A percentile compares a stretch with the other conserved stretches of the same genome.
Conservation (phyloP, 495 filamentous ascomycete species). For the Podospora conica region DNA sequence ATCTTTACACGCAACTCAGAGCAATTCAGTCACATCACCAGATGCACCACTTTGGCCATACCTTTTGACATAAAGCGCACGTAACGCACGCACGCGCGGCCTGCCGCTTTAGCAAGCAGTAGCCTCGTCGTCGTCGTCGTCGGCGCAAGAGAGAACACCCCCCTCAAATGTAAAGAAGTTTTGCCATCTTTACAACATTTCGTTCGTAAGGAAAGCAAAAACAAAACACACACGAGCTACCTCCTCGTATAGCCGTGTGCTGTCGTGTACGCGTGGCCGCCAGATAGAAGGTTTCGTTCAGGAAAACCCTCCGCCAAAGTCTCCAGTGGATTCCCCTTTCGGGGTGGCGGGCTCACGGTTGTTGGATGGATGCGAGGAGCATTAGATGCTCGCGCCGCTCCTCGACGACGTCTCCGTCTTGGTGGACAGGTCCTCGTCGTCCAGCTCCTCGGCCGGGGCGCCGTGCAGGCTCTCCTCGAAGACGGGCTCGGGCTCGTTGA, state of each 20-base stretch:
- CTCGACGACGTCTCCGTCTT: constrained; percentile 51
- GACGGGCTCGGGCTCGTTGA: constrained; percentile 74
- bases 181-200: background rate
- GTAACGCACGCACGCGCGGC: background rate
- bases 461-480: constrained; percentile 81
- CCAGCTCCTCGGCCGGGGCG: constrained; percentile 7
- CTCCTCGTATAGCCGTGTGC: background rate
- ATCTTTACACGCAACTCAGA: too few relatives aligned
- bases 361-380: too few relatives aligned
- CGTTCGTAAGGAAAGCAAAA: background rate
- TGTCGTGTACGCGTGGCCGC: background rate
- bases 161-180: background rate
- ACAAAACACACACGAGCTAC: background rate
- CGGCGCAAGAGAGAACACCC: background rate
- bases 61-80: too few relatives aligned
- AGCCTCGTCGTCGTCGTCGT: background rate
- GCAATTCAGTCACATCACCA: too few relatives aligned
- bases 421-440: constrained; percentile 41
- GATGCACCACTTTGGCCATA: too few relatives aligned
- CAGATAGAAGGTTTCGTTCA: background rate
- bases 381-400: background rate
- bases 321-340: background rate
- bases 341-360: background rate
- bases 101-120: too few relatives aligned
- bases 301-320: background rate